Evolutionary conservation across 768 basidiomycete species (phyloP).

Genomic region (Podaxis pistillaris): DNA sequence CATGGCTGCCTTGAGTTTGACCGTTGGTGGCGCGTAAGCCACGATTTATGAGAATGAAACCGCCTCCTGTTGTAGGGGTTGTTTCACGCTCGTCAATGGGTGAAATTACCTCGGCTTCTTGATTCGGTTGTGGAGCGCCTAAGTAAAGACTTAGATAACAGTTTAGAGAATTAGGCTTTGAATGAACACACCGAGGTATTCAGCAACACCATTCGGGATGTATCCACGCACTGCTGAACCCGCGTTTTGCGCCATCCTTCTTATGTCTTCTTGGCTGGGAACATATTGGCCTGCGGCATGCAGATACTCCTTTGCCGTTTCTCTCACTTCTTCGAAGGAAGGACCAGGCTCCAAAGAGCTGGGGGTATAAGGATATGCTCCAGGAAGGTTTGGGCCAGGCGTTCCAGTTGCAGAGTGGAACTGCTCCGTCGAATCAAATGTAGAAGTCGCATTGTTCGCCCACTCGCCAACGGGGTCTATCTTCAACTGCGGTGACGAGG

Average conservation of each 20-base stretch:
- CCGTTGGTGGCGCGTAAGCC: background rate
- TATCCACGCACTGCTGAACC: slow-evolving; percentile 6
- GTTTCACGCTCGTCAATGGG: slow-evolving; percentile 13
- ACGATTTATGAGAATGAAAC: slow-evolving; percentile 12
- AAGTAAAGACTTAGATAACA: background rate
- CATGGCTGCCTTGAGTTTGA: background rate
- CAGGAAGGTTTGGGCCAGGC: background rate
- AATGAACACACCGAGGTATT: slow-evolving; percentile 1
- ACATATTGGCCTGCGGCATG: slow-evolving; percentile 9
- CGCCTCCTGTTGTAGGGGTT: slow-evolving; percentile 1
- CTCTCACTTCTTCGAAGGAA: slow-evolving; percentile 12
- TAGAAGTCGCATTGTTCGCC: background rate
- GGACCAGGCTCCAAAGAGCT: slow-evolving; percentile 6
- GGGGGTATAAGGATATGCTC: slow-evolving; percentile 10
- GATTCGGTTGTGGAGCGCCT: background rate
- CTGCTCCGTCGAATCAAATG: background rate
- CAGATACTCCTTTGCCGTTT: slow-evolving; percentile 7
- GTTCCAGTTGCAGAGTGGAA: background rate
- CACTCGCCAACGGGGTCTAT: slow-evolving; percentile 7
- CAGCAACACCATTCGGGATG: slow-evolving; percentile 5
- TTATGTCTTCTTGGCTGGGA: slow-evolving; percentile 10
- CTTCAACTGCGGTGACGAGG: slow-evolving; percentile 8
- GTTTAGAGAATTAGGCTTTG: background rate
- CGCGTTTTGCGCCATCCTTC: slow-evolving; percentile 6
- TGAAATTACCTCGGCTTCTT: background rate